Evolutionary conservation across 805 yeast genomes (phyloP), one percentile per base, ranked within the genome.

Genomic region (Candida broadrunensis): DNA sequence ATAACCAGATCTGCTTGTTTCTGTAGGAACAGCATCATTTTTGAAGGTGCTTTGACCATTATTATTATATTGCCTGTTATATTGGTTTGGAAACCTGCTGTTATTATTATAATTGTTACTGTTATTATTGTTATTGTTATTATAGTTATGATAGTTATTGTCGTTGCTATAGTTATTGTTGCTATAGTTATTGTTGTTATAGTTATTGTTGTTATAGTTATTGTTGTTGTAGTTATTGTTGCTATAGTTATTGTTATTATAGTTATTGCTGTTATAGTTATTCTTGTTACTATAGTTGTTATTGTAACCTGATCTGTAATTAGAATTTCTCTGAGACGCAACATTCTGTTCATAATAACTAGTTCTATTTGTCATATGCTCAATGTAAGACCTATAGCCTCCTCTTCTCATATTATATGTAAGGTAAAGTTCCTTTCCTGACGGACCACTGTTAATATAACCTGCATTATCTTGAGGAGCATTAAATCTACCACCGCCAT

Each of bases 401-500:
- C 75, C 73, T 16, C 54, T 46, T 41, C 73, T 60, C 59, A 62
- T 57, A 2, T 58, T 43, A 46, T 62, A 70, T 14, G 47, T 45
- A 53, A 55, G 52, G 46, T 51, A 62, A 1, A 50, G 39, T 38
- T 65, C 60, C 27, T 51, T 60, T 1, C 73, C 73, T 27, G 58
- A 55, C 1, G 75, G 75, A 1, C 75, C 75, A 5, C 44, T 49
- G 45, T 70, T 70, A 15, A 70, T 56, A 46, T 70, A 70, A 25
- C 56, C 67, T 21, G 58, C 48, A 41, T 61, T 61, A 39, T 58
- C 68, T 32, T 52, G 50, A 4, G 61, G 56, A 31, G 58, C 49
- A 18, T 61, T 54, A 47, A 61, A 64, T 38, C 69, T 50, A 33
- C 66, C 61, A 38, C 58, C 48, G 7, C 67, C 63, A 42, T 61